Conservation (phyloP, 2,329 filamentous ascomycete species). For the Fusarium brevicatenulatum region DNA sequence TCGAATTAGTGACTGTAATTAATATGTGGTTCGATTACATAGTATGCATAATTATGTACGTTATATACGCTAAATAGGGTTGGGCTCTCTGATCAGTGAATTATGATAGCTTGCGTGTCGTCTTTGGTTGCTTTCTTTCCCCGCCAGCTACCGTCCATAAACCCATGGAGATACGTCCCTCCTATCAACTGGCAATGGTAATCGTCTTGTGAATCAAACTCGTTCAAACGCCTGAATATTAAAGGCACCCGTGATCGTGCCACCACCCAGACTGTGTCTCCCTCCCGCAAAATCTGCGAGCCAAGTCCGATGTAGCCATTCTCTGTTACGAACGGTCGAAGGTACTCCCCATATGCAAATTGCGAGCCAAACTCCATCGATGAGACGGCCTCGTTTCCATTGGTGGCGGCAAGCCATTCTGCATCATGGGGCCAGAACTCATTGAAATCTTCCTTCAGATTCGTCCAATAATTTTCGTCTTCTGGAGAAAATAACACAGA, state of each 20-base stretch:
- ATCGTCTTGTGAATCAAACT: neutral
- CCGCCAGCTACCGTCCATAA: neutral
- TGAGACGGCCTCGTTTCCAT: neutral
- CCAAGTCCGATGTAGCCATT: neutral
- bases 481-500: neutral
- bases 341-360: neutral
- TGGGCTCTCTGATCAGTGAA: neutral
- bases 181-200: neutral
- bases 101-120: neutral
- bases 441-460: neutral
- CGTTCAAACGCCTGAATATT: neutral
- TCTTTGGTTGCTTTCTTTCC: neutral
- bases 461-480: neutral
- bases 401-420: neutral
- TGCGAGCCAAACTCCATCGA: neutral
- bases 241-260: neutral
- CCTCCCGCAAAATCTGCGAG: neutral
- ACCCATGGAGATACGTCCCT: neutral
- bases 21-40: no score
- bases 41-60: no score
- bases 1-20: accelerated
- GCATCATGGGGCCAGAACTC: neutral
- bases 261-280: neutral
- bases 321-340: neutral
- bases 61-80: neutral